These are phyloP conservation scores for Curvularia eragrostidis DNA, from an alignment of 2,329 filamentous ascomycete genomes.

Conservation along the genomic window DNA sequence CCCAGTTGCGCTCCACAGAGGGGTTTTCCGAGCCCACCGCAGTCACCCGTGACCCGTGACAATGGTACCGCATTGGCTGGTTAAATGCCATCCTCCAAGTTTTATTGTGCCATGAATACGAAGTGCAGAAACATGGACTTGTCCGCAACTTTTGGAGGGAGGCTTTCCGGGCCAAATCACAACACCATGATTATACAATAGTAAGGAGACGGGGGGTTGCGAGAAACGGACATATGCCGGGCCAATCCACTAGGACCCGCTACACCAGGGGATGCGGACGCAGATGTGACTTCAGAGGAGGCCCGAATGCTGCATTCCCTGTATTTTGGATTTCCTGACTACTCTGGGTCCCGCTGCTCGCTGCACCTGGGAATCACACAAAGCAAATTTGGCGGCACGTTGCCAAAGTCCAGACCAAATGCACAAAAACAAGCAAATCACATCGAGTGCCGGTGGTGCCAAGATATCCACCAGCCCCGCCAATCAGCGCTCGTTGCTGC, in stretches of 20 bases:
- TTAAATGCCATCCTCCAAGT: conserved; percentile 5
- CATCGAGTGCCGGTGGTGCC: conserved; percentile 9
- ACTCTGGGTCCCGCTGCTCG: not conserved
- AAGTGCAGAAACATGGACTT: not conserved
- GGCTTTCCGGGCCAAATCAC: not conserved
- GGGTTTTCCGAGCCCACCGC: not conserved
- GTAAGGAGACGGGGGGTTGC: not conserved
- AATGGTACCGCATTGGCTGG: not conserved
- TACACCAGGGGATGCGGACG: conserved; percentile 8
- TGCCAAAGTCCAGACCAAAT: not conserved
- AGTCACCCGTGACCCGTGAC: not conserved
- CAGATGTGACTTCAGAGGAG: conserved; percentile 2
- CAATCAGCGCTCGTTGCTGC: conserved; percentile 9
- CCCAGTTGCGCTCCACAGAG: conserved; percentile 5
- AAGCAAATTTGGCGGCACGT: conserved; percentile 1
- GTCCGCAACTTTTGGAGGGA: not conserved
- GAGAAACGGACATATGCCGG: conserved; percentile 5
- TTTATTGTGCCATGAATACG: not conserved
- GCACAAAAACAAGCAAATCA: conserved; percentile 12
- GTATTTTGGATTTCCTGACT: not conserved
- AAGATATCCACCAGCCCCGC: conserved; percentile 3
- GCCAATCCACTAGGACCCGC: conserved; percentile 6
- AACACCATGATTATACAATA: not conserved
- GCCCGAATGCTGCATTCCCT: not conserved
- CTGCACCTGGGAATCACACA: not conserved